Evolutionary conservation across 1,139 yeast species (phyloP).

Genomic region (Waltiozyma solani): DNA sequence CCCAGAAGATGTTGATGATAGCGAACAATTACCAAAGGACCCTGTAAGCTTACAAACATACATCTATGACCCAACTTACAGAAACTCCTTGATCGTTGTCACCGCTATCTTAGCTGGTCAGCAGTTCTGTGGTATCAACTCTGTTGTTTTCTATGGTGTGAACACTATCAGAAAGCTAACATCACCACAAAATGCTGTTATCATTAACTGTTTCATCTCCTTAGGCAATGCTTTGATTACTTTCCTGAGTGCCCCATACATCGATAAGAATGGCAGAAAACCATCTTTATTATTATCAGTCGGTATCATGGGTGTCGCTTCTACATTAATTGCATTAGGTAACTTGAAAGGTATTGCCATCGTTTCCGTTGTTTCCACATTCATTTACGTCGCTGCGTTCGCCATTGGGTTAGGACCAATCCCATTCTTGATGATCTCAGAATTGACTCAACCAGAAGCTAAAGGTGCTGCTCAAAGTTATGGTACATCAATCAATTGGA

Average conservation of each 20-base stretch:
- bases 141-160: constrained; percentile 88
- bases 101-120: constrained; percentile 76
- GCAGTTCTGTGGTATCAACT: constrained; percentile 87
- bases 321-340: constrained; percentile 59
- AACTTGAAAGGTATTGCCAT: constrained; percentile 39
- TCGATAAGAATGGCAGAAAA: constrained; percentile 70
- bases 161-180: constrained; percentile 59
- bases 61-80: constrained; percentile 38
- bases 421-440: constrained; percentile 84
- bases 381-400: constrained; percentile 69
- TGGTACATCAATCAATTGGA: constrained; percentile 88
- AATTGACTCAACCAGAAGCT: constrained; percentile 72
- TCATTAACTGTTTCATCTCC: constrained; percentile 68
- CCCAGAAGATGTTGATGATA: constrained; percentile 20
- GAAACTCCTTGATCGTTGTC: constrained; percentile 53
- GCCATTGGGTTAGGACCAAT: constrained; percentile 94
- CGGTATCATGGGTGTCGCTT: constrained; percentile 55
- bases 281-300: constrained; percentile 61
- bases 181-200: constrained; percentile 55
- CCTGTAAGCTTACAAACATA: constrained; percentile 25
- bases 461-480: constrained; percentile 85
- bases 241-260: constrained; percentile 55
- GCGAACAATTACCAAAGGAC: constrained; percentile 1
- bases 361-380: constrained; percentile 55
- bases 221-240: constrained; percentile 66